Conservation (phyloP, 768 basidiomycete species). For the Hypsizygus marmoreus region DNA sequence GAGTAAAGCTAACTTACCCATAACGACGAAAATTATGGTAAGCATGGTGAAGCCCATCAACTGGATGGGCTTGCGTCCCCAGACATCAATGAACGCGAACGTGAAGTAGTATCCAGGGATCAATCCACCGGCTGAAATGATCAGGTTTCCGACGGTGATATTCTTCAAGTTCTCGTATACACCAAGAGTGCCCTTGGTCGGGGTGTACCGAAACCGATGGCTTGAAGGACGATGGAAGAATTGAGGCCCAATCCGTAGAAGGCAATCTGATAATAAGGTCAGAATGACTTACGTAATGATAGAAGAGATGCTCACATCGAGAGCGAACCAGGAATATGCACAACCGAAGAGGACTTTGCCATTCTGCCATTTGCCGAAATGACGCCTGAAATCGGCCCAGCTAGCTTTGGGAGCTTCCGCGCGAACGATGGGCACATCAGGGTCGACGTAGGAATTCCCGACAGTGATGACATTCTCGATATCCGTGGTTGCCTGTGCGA, state of each 20-base stretch:
- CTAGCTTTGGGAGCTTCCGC: conserved; percentile 70
- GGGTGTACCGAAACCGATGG: conserved; percentile 72
- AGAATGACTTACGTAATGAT: background rate
- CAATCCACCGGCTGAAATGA: conserved; percentile 75
- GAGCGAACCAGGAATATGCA: conserved; percentile 86
- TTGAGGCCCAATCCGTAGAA: conserved; percentile 91
- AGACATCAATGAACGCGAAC: conserved; percentile 68
- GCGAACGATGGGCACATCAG: conserved; percentile 59
- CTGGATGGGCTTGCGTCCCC: conserved; percentile 85
- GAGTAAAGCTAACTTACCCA: too few species aligned
- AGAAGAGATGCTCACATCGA: conserved; percentile 55
- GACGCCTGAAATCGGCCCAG: conserved; percentile 61
- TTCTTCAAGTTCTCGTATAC: conserved; percentile 65
- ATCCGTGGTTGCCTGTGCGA: conserved; percentile 72
- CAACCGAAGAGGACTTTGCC: conserved; percentile 77
- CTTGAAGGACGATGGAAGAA: conserved; percentile 69
- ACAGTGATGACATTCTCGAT: conserved; percentile 66
- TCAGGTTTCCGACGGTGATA: conserved; percentile 72
- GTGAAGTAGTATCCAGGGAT: conserved; percentile 80
- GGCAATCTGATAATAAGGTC: conserved; percentile 54
- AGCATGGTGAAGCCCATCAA: conserved; percentile 74
- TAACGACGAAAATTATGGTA: conserved; percentile 63
- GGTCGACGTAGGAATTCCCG: conserved; percentile 48
- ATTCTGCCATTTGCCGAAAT: conserved; percentile 80
- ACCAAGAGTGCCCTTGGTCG: conserved; percentile 29